Conservation (phyloP, 345 rosid species). For the Aquilaria yunnanensis region DNA sequence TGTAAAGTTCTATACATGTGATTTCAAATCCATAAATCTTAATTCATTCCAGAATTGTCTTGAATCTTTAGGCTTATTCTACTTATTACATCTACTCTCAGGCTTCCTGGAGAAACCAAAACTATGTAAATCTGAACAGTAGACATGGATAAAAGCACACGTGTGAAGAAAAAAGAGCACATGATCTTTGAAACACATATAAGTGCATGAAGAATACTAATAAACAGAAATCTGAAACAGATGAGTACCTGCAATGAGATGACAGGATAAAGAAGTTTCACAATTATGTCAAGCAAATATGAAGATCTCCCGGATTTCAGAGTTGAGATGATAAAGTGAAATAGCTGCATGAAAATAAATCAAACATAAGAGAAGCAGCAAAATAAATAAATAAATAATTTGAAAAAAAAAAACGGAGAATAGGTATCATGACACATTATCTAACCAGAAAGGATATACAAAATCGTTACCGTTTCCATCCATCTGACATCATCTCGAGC, state of each 20-base stretch:
- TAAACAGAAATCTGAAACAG: too few species aligned
- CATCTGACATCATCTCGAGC: constrained; percentile 81
- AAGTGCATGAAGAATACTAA: too few species aligned
- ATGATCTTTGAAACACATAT: too few species aligned
- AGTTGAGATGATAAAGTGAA: constrained; percentile 79
- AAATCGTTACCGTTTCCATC: constrained; percentile 90
- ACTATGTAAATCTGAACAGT: too few species aligned
- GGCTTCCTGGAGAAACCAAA: too few species aligned
- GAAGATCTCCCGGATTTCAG: constrained; percentile 96
- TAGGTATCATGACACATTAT: background rate
- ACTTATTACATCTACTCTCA: too few species aligned
- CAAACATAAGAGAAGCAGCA: constrained; percentile 1
- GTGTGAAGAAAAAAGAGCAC: too few species aligned
- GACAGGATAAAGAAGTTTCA: constrained; percentile 73
- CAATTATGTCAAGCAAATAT: constrained; percentile 72
- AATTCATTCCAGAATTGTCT: too few species aligned
- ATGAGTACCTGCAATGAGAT: constrained; percentile 78
- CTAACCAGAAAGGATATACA: background rate
- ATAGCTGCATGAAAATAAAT: constrained; percentile 40
- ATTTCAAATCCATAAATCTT: too few species aligned
- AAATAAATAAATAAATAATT: constrained; percentile 6
- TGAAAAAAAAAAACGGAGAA: constrained; percentile 9
- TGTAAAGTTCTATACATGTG: too few species aligned
- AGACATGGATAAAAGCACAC: too few species aligned
- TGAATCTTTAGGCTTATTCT: too few species aligned